Evolutionary conservation across 345 rosid genomes (phyloP).

Genomic region (Noccaea bulbosa): DNA sequence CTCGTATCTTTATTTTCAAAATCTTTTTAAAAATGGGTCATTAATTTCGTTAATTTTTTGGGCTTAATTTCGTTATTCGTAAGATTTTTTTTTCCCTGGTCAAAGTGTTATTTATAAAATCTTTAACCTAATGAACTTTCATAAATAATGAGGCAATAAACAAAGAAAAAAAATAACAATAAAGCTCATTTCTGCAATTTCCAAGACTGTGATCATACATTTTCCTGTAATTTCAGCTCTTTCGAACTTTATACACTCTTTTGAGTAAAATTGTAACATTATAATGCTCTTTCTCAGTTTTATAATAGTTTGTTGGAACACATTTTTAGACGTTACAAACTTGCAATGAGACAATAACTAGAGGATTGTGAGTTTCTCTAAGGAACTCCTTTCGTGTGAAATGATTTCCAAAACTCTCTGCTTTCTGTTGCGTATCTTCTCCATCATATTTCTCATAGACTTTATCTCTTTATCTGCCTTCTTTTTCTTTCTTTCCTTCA

Average conservation of each 20-base stretch:
- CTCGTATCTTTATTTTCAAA: not conserved
- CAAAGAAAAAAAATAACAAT: too few species aligned
- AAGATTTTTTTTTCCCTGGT: too few species aligned
- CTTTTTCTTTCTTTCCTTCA: constrained; percentile 25
- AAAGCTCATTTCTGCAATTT: too few species aligned
- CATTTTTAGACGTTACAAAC: not conserved
- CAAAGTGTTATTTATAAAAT: too few species aligned
- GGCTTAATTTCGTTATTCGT: too few species aligned
- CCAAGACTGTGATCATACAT: too few species aligned
- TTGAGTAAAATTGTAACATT: not conserved
- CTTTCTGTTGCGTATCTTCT: not conserved
- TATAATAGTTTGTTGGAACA: not conserved
- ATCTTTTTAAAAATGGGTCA: not conserved
- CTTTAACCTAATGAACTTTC: too few species aligned
- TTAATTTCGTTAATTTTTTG: not conserved
- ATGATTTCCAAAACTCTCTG: constrained; percentile 13
- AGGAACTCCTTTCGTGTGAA: constrained; percentile 7
- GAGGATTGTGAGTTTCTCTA: not conserved
- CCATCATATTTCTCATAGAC: constrained; percentile 5
- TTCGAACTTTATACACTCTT: not conserved
- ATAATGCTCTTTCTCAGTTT: not conserved
- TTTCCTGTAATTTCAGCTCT: not conserved
- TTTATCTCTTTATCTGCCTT: constrained; percentile 30
- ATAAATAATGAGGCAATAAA: too few species aligned
- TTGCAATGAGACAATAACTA: not conserved